Evolutionary conservation across 805 yeast genomes (phyloP).

Genomic region (Pichia cephalocereana): DNA sequence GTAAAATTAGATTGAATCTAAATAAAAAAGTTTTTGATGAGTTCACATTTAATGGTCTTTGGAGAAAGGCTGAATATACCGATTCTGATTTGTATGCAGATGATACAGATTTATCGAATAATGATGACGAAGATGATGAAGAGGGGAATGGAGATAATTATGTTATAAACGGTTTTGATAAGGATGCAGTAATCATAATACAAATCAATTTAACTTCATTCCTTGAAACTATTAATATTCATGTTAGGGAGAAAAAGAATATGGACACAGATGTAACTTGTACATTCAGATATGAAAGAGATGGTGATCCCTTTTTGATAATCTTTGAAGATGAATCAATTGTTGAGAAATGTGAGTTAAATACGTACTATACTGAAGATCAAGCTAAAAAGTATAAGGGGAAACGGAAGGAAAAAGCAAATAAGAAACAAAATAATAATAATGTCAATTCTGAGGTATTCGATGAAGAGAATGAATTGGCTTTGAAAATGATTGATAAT

Average conservation of each 20-base stretch:
- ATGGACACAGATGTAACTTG: conserved; percentile 31
- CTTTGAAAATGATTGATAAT: conserved; percentile 10
- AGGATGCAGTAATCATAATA: conserved; percentile 20
- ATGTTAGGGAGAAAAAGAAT: conserved; percentile 21
- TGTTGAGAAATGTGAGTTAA: conserved; percentile 50
- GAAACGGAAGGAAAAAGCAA: neutral
- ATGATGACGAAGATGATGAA: conserved; percentile 9
- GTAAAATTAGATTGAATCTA: conserved; percentile 28
- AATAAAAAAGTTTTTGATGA: conserved; percentile 30
- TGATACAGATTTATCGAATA: conserved; percentile 7
- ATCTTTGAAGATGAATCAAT: conserved; percentile 44
- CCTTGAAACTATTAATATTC: conserved; percentile 41
- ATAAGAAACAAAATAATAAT: conserved; percentile 10
- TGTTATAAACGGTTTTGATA: conserved; percentile 1
- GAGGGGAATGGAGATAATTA: conserved; percentile 4
- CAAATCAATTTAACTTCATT: conserved; percentile 38
- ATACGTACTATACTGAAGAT: conserved; percentile 30
- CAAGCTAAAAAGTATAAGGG: neutral
- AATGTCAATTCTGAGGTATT: too few species aligned
- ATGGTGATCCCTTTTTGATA: conserved; percentile 45
- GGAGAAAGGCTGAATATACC: neutral
- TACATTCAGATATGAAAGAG: conserved; percentile 39
- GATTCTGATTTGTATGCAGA: conserved; percentile 1
- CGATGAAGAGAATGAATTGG: conserved; percentile 15
- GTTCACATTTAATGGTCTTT: conserved; percentile 18